These are phyloP conservation scores for Gamsiella multidivaricata DNA, from an alignment of 192 early-diverging fungal genomes.

Conservation along the genomic window DNA sequence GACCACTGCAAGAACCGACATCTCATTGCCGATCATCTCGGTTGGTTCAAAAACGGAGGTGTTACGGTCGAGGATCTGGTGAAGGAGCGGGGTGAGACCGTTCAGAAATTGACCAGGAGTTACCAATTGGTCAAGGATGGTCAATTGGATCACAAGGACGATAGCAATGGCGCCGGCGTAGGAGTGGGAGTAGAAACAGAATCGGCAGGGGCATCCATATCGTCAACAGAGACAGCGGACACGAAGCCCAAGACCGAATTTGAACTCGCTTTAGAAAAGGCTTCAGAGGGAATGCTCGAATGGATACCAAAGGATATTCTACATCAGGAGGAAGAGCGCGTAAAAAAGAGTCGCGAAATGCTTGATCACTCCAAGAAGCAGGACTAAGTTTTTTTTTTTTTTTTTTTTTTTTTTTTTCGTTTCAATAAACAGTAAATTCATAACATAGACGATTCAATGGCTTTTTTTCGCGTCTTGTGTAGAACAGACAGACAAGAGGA, in stretches of 20 bases:
- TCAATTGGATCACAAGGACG: neutral
- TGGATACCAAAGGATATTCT: constrained; percentile 64
- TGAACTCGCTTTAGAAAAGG: constrained; percentile 51
- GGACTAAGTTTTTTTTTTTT: neutral
- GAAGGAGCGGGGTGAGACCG: constrained; percentile 76
- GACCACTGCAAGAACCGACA: constrained; percentile 91
- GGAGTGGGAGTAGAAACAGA: neutral
- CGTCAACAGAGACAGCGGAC: neutral
- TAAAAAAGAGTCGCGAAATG: constrained; percentile 28
- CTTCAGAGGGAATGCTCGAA: constrained; percentile 59
- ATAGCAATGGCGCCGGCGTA: neutral
- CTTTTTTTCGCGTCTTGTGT: neutral
- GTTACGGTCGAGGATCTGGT: constrained; percentile 88
- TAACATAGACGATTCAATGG: too few species aligned
- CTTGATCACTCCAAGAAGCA: constrained; percentile 25
- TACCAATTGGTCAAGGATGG: constrained; percentile 53
- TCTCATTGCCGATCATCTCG: constrained; percentile 97
- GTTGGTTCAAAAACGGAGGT: constrained; percentile 86
- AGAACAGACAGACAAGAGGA: too few species aligned
- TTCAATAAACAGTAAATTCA: neutral
- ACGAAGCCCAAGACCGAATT: constrained; percentile 34
- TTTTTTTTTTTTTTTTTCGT: neutral
- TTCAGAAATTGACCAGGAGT: constrained; percentile 59
- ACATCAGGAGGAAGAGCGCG: constrained; percentile 56
- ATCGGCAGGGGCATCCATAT: neutral